Evolutionary conservation across 1,139 yeast species (phyloP).

Genomic region (Casaregolazyma lundiana): DNA sequence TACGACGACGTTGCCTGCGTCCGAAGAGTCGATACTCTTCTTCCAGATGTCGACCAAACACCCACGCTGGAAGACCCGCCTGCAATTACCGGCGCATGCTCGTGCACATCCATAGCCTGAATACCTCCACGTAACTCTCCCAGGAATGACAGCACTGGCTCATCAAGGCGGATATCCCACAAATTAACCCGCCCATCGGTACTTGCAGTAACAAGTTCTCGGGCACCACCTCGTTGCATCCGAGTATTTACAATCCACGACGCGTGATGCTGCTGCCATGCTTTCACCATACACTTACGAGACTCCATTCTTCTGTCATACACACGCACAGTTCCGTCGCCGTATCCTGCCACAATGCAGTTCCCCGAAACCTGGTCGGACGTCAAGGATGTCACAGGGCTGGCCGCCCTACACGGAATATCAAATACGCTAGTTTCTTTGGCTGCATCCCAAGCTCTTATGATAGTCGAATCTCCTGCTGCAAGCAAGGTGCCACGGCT

Average conservation of each 20-base stretch:
- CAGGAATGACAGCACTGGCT: slow-evolving; percentile 63
- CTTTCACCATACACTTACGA: slow-evolving; percentile 77
- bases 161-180: slow-evolving; percentile 81
- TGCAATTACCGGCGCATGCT: slow-evolving; percentile 90
- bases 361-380: slow-evolving; percentile 98
- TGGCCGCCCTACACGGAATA: slow-evolving; percentile 85
- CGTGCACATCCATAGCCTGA: slow-evolving; percentile 80
- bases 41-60: slow-evolving; percentile 85
- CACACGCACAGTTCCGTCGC: slow-evolving; percentile 85
- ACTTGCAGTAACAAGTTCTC: slow-evolving; percentile 81
- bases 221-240: slow-evolving; percentile 94
- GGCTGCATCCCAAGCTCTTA: slow-evolving; percentile 95
- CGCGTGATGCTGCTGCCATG: slow-evolving; percentile 57
- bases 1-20: slow-evolving; percentile 41
- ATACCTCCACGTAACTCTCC: slow-evolving; percentile 56
- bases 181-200: slow-evolving; percentile 77
- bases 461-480: slow-evolving; percentile 92
- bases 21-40: slow-evolving; percentile 56
- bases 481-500: slow-evolving; percentile 86
- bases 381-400: slow-evolving; percentile 83
- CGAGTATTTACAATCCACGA: slow-evolving; percentile 76
- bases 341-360: slow-evolving; percentile 85
- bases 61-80: slow-evolving; percentile 79
- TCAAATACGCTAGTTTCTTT: slow-evolving; percentile 82
- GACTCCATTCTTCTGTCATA: slow-evolving; percentile 86